These are phyloP conservation scores for Penicillium sp. DNA, from an alignment of 2,329 filamentous ascomycete genomes.

Conservation along the genomic window DNA sequence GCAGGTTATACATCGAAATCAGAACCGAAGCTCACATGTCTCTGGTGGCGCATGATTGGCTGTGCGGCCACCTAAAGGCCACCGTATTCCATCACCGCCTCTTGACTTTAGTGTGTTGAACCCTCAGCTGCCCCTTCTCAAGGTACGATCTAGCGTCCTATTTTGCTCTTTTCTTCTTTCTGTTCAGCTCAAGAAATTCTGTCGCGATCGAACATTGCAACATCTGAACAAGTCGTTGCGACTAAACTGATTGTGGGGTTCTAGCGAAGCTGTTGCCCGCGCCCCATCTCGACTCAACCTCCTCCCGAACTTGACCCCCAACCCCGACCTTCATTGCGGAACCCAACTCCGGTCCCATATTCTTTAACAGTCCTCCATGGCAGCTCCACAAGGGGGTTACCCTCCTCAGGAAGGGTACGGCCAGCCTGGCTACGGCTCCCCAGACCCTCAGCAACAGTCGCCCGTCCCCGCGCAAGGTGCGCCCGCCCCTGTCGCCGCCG, in stretches of 20 bases:
- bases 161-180: not conserved
- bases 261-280: constrained; percentile 26
- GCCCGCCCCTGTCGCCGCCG: constrained; percentile 36
- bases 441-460: constrained; percentile 35
- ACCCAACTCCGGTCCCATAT: constrained; percentile 1
- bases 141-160: constrained; percentile 6
- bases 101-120: constrained; percentile 13
- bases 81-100: constrained; percentile 37
- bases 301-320: constrained; percentile 9
- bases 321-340: constrained; percentile 7
- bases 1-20: not conserved
- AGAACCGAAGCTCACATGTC: constrained; percentile 7
- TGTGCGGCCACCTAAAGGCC: constrained; percentile 35
- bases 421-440: constrained; percentile 41
- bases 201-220: not conserved
- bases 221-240: not conserved
- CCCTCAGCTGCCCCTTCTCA: constrained; percentile 2
- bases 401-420: constrained; percentile 51
- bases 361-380: constrained; percentile 39
- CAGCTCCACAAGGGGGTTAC: constrained; percentile 53
- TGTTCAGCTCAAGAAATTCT: not conserved
- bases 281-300: constrained; percentile 16
- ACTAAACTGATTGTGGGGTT: constrained; percentile 25
- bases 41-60: constrained; percentile 33
- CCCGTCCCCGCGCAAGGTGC: constrained; percentile 30